Base-by-base conservation (phyloP, 768 basidiomycete species). In the Pleurotus sapidus region DNA sequence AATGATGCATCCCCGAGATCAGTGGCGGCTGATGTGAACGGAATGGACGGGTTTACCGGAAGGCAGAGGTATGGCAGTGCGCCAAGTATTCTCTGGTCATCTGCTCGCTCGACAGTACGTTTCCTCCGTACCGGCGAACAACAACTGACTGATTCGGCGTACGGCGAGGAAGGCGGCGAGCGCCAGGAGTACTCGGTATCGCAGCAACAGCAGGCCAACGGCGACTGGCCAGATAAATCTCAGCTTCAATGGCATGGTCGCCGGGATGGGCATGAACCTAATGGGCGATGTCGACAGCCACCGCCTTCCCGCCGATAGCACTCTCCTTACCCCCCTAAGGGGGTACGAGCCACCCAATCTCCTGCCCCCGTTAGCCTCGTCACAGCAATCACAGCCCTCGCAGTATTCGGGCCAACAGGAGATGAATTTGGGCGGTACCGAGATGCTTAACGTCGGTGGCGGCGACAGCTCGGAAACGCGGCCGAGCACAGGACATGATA, bases 241-340 rank as follows among this genome's bases (percentile, higher is more conserved):
- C 15, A 49, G 15, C 37, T 51, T 46, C 15, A 56, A 39, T 39
- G 58, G 30, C 34, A 59, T 39, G 43, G 56, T 30, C 46, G 30
- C 30, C 30, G 42, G 42, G 15, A 54, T 54, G 51, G 40, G 40
- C 15, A 38, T 54, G 4, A 55, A 25, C 5, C 12, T 39, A 34
- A 46, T 14, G 24, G 54, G 20, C 34, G 34, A 46, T 14, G 46
- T 14, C 23, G 55, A 34, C 37, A 49, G 25, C 25, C 51, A 67
- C 60, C 77, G 84, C 43, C 74, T 89, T 25, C 82, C 86, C 15
- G 72, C 82, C 27, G 81, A 84, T 64, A 88, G 84, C 69, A 89
- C 85, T 23, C 75, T 91, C 55, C 73, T 90, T 59, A 89, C 88
- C 30, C 87, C 89, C n/a, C 74, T 88, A 17, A 77, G 83, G 3